phyloP scores from a whole-genome alignment of 495 filamentous ascomycete genomes.

The Daldinia childiae region DNA sequence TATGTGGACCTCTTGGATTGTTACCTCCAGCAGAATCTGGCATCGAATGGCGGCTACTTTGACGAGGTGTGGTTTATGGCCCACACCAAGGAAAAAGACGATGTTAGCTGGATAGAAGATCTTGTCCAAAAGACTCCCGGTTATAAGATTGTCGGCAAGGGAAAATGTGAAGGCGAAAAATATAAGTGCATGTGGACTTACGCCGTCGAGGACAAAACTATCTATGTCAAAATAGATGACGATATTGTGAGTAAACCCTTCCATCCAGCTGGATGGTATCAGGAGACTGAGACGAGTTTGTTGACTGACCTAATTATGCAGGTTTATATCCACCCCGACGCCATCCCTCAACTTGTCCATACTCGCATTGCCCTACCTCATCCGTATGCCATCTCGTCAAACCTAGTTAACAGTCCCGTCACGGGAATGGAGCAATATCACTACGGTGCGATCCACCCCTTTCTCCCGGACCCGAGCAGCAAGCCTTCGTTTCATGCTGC shows the following conservation, averaged over 20 bases:
- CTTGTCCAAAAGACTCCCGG: constrained; percentile 43
- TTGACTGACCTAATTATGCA: constrained; percentile 28
- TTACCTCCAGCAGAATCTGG: constrained; percentile 65
- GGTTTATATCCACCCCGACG: constrained; percentile 62
- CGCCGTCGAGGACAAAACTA: constrained; percentile 50
- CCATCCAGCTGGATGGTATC: background rate
- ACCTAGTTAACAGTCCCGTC: constrained; percentile 61
- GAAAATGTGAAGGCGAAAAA: constrained; percentile 43
- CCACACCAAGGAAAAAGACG: constrained; percentile 55
- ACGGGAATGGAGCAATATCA: constrained; percentile 60
- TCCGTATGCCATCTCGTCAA: constrained; percentile 60
- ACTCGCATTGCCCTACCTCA: constrained; percentile 60
- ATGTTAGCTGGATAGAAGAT: constrained; percentile 58
- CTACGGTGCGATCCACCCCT: constrained; percentile 57
- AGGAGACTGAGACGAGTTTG: background rate
- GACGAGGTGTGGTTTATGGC: constrained; percentile 66
- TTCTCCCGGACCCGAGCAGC: constrained; percentile 53
- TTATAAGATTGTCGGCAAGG: constrained; percentile 41
- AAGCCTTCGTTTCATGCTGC: constrained; percentile 30
- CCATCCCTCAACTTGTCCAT: constrained; percentile 63
- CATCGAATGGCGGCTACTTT: constrained; percentile 61
- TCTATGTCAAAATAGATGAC: constrained; percentile 67
- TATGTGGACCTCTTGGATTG: constrained; percentile 62
- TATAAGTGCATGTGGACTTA: constrained; percentile 50
- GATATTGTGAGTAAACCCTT: constrained; percentile 52